Evolutionary conservation across 1,139 yeast genomes (phyloP).

Genomic region (Yamadazyma spencermartinsiae): DNA sequence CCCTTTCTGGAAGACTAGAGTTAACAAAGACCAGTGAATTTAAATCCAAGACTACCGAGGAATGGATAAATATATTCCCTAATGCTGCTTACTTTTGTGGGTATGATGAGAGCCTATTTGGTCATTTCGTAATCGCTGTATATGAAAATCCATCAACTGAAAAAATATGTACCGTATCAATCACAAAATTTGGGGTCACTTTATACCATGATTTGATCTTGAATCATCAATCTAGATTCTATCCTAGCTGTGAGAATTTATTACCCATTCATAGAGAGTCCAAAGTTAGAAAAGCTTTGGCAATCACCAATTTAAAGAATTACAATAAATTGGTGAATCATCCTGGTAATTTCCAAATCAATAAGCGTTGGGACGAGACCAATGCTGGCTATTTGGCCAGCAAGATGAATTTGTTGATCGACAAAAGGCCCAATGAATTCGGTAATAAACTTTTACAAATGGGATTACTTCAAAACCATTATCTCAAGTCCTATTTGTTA

Average conservation of each 20-base stretch:
- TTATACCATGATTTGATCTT: constrained; percentile 62
- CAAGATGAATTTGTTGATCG: constrained; percentile 51
- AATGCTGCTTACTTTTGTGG: constrained; percentile 59
- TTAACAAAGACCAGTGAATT: constrained; percentile 15
- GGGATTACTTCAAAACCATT: constrained; percentile 63
- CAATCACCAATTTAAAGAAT: constrained; percentile 69
- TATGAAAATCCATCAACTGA: constrained; percentile 47
- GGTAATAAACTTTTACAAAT: constrained; percentile 51
- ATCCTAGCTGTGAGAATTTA: constrained; percentile 77
- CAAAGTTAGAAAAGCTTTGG: constrained; percentile 71
- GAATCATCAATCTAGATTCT: constrained; percentile 63
- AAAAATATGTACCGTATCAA: constrained; percentile 57
- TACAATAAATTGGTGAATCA: constrained; percentile 54
- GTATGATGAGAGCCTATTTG: constrained; percentile 51
- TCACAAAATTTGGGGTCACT: constrained; percentile 72
- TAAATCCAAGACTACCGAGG: constrained; percentile 18
- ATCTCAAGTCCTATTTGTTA: constrained; percentile 54
- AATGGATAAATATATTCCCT: constrained; percentile 46
- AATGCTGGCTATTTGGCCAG: constrained; percentile 76
- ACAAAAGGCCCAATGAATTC: constrained; percentile 52
- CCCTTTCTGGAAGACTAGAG: constrained; percentile 22
- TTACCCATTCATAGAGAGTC: constrained; percentile 49
- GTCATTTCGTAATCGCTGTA: constrained; percentile 53
- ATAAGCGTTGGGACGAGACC: constrained; percentile 64
- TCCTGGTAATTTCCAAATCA: constrained; percentile 22